These are phyloP conservation scores for Schizonepeta tenuifolia DNA, from an alignment of 257 asterid species.

Conservation along the genomic window DNA sequence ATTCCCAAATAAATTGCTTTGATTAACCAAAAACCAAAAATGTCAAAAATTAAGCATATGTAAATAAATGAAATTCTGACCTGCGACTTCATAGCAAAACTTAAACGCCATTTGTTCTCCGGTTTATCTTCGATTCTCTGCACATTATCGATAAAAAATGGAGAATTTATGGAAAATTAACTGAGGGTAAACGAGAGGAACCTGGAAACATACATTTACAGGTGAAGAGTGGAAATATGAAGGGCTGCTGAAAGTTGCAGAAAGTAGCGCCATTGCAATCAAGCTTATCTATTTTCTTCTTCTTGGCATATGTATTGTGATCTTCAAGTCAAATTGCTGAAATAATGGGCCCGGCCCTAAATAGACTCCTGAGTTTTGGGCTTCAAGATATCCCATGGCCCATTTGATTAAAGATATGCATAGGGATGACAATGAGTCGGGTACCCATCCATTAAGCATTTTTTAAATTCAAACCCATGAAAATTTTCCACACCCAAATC, in stretches of 20 bases:
- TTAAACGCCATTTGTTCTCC: constrained; percentile 39
- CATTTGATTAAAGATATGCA: no score
- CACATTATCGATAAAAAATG: constrained; percentile 13
- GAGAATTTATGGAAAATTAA: not conserved
- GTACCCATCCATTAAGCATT: no score
- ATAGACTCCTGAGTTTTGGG: not conserved
- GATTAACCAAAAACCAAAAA: not conserved
- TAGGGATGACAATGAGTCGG: no score
- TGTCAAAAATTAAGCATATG: not conserved
- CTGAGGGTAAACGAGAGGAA: not conserved
- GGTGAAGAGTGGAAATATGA: constrained; percentile 37
- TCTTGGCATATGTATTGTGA: not conserved
- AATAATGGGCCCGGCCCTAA: constrained; percentile 27
- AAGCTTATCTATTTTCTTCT: constrained; percentile 20
- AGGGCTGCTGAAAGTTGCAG: constrained; percentile 33
- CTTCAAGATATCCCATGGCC: not conserved
- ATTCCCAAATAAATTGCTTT: not conserved
- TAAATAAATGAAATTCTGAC: constrained; percentile 30
- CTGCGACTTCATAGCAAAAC: constrained; percentile 49
- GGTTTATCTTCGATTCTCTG: constrained; percentile 62
- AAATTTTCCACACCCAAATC: no score
- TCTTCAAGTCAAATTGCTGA: not conserved
- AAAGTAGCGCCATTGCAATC: constrained; percentile 52
- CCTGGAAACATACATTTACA: constrained; percentile 13
- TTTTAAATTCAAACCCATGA: no score